Percentiles rank a stretch among this genome's conserved stretches.
Conservation (phyloP, 192 early-diverging fungal species). For the Kappamyces sp. region DNA sequence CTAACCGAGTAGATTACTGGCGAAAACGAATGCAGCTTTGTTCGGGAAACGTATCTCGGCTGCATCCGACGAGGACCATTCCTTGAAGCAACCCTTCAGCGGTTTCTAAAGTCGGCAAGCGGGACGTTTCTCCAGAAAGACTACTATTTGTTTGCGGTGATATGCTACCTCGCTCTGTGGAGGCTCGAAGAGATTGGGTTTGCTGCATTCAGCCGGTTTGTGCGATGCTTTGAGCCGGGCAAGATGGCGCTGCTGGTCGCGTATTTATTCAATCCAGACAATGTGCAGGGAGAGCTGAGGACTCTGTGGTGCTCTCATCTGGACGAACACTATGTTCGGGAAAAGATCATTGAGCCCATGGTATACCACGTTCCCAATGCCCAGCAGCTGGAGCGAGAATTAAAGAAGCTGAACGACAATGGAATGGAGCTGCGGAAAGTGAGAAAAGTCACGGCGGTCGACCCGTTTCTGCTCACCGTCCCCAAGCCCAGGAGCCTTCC, state of each 20-base stretch:
- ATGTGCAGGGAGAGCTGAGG: slow-evolving; percentile 25
- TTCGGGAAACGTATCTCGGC: slow-evolving; percentile 37
- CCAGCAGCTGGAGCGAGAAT: slow-evolving; percentile 21
- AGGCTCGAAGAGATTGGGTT: slow-evolving; percentile 37
- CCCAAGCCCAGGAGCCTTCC: slow-evolving; percentile 32
- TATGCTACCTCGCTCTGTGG: slow-evolving; percentile 40
- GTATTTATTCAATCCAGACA: slow-evolving; percentile 39
- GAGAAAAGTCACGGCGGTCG: slow-evolving; percentile 21
- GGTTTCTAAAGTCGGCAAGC: slow-evolving; percentile 33
- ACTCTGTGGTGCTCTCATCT: slow-evolving; percentile 29
- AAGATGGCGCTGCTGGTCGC: slow-evolving; percentile 36
- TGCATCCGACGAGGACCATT: slow-evolving; percentile 32
- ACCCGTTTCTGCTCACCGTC: slow-evolving; percentile 41
- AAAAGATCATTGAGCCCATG: slow-evolving; percentile 32
- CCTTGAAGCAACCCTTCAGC: slow-evolving; percentile 33
- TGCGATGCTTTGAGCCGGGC: slow-evolving; percentile 27
- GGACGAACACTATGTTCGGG: slow-evolving; percentile 25
- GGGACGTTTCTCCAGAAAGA: slow-evolving; percentile 32
- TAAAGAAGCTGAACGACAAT: slow-evolving; percentile 23
- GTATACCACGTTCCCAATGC: slow-evolving; percentile 22
- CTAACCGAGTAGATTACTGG: slow-evolving; percentile 17
- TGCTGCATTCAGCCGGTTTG: slow-evolving; percentile 22
- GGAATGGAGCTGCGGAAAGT: slow-evolving; percentile 37
- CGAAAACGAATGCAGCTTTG: slow-evolving; percentile 27
- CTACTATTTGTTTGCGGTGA: slow-evolving; percentile 41